Percentiles rank a stretch among this genome's conserved stretches.
These are phyloP conservation scores for Stylonectria norvegica DNA, from an alignment of 2,329 filamentous ascomycete genomes.

Conservation along the genomic window DNA sequence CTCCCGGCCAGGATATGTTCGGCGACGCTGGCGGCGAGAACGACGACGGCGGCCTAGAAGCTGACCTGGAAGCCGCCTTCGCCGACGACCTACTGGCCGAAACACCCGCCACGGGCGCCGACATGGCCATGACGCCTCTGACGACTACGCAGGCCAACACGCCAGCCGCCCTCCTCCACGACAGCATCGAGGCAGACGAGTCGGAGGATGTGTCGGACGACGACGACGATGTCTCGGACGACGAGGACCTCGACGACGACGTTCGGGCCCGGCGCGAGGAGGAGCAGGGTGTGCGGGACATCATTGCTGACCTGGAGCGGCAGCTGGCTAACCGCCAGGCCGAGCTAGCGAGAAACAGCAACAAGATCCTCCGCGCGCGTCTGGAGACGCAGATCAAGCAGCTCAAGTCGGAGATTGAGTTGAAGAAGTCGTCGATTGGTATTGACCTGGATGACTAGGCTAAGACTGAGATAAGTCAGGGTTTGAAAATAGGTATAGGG, in stretches of 20 bases:
- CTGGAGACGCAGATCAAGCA: slow-evolving; percentile 49
- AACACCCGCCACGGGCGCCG: slow-evolving; percentile 41
- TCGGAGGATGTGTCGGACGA: slow-evolving; percentile 40
- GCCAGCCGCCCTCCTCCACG: slow-evolving; percentile 42
- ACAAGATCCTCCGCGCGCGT: slow-evolving; percentile 49
- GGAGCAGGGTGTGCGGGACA: slow-evolving; percentile 53
- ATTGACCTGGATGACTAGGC: slow-evolving; percentile 37
- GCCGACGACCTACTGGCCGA: slow-evolving; percentile 38
- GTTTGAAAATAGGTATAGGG: no score
- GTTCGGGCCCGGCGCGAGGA: slow-evolving; percentile 48
- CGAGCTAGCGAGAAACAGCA: slow-evolving; percentile 42
- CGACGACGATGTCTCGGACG: slow-evolving; percentile 51
- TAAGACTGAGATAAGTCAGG: no score
- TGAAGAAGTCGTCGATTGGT: slow-evolving; percentile 44
- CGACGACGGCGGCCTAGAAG: slow-evolving; percentile 51
- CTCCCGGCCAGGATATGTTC: slow-evolving; percentile 30
- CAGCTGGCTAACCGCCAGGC: slow-evolving; percentile 45
- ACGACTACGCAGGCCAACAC: slow-evolving; percentile 42
- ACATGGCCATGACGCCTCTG: slow-evolving; percentile 43
- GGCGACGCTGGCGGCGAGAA: slow-evolving; percentile 37
- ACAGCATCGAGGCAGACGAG: slow-evolving; percentile 42
- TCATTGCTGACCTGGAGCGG: slow-evolving; percentile 52
- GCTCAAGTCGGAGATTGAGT: slow-evolving; percentile 42
- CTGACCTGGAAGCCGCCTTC: slow-evolving; percentile 54
- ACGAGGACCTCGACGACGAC: slow-evolving; percentile 54